Conservation (phyloP, 169 alveolate species). For the Cryptosporidium xiaoi region DNA sequence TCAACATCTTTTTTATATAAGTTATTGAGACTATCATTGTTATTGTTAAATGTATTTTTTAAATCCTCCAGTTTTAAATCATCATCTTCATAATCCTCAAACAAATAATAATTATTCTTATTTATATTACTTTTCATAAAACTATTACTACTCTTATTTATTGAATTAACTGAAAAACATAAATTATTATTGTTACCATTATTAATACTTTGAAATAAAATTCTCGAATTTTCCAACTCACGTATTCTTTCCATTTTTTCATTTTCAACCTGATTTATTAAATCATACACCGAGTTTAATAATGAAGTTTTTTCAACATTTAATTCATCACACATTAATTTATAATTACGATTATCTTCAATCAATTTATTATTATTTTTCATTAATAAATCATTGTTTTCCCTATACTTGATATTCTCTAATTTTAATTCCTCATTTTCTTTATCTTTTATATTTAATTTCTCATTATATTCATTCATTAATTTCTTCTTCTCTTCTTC, state of each 20-base stretch:
- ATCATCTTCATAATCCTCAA: background rate
- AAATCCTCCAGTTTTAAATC: slow-evolving; percentile 59
- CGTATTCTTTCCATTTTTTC: slow-evolving; percentile 73
- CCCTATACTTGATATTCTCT: slow-evolving; percentile 8
- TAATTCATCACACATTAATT: slow-evolving; percentile 18
- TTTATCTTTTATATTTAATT: background rate
- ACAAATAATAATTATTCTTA: background rate
- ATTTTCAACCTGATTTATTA: slow-evolving; percentile 62
- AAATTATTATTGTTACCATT: background rate
- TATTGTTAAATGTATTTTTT: slow-evolving; percentile 8
- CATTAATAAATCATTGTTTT: slow-evolving; percentile 18
- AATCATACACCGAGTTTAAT: slow-evolving; percentile 61
- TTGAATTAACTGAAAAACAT: background rate
- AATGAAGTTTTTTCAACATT: slow-evolving; percentile 48
- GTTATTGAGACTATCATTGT: background rate
- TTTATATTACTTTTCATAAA: background rate
- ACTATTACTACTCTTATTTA: background rate
- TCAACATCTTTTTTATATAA: background rate
- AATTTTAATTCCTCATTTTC: slow-evolving; percentile 52
- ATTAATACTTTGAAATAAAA: slow-evolving; percentile 59
- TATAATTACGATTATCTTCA: slow-evolving; percentile 38
- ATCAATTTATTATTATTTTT: slow-evolving; percentile 12
- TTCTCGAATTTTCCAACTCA: slow-evolving; percentile 69
- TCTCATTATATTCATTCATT: slow-evolving; percentile 34
- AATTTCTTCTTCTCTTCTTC: slow-evolving; percentile 6